Evolutionary conservation across 345 rosid genomes (phyloP), one percentile per base, ranked within the genome.

Genomic region (Noccaea caerulescens): DNA sequence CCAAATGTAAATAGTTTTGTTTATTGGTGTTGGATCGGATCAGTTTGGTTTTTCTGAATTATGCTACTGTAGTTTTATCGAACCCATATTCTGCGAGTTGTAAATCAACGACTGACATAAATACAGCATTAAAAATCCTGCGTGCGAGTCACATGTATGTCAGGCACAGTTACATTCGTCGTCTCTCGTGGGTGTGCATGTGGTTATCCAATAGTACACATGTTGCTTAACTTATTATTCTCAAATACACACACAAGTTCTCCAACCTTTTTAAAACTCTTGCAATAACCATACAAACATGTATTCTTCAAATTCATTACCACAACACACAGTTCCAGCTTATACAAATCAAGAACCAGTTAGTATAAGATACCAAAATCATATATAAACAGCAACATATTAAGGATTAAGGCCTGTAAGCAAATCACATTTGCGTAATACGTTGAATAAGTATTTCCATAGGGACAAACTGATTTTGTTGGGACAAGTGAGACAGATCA

Each of bases 401-500:
- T 33, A 36, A 42, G 16, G 52, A 57, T 13, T 56, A 43, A 68
- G 5, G 47, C 11, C 8, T 12, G 45, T 50, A 23, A n/a, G 25
- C n/a, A 36, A 50, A 44, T n/a, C 33, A n/a, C 30, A n/a, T 39
- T 39, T 53, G 61, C 7, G 12, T 30, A 39, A 13, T 4, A 16
- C 16, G 11, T 16, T 16, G 11, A 30, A 39, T 57, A 36, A 57
- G 47, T 41, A 44, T 61, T 27, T 61, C 1, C 13, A 45, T 27
- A 44, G 5, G 32, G 4, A 45, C 41, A 63, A 34, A 45, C 39
- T 63, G 49, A 44, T 54, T 45, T 38, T 73, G 57, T 50, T 33
- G 46, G 18, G 45, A 74, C 47, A 59, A 33, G 47, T 58, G 13
- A 74, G 5, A 34, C 46, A 44, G 25, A 74, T 25, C 9, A 67